Evolutionary conservation across 139 green algal genomes (phyloP).

Genomic region (Yamagishiella unicocca): DNA sequence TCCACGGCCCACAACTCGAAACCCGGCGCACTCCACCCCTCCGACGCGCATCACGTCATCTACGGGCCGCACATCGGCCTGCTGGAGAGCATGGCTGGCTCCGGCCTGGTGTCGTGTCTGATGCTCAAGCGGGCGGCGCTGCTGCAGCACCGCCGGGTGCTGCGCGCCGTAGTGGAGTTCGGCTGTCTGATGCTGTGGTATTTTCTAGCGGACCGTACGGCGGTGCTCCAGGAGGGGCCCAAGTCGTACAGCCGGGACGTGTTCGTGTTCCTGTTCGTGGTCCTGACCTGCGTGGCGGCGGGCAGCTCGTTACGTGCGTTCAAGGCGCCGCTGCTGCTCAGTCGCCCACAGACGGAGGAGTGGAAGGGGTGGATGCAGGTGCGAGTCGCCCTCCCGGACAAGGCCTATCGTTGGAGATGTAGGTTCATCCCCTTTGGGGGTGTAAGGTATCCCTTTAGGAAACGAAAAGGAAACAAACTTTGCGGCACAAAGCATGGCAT

Average conservation of each 20-base stretch:
- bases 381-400: too few relatives aligned
- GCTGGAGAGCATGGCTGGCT: not conserved
- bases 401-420: too few relatives aligned
- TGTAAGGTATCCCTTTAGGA: too few relatives aligned
- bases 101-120: not conserved
- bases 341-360: conserved; percentile 96
- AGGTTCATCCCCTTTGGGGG: too few relatives aligned
- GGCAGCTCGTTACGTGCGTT: conserved; percentile 56
- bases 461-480: too few relatives aligned
- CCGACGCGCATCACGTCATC: too few relatives aligned
- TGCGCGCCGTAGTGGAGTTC: conserved; percentile 76
- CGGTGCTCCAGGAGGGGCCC: conserved; percentile 58
- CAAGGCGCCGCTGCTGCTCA: conserved; percentile 82
- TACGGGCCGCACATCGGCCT: conserved; percentile 5
- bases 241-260: conserved; percentile 87
- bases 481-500: too few relatives aligned
- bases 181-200: conserved; percentile 89
- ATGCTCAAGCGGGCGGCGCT: not conserved
- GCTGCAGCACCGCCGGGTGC: not conserved
- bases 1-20: too few relatives aligned
- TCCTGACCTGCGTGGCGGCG: conserved; percentile 74
- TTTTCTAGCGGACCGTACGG: conserved; percentile 88
- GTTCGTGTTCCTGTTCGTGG: conserved; percentile 90
- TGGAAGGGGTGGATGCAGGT: conserved; percentile 98
- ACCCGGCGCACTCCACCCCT: too few relatives aligned